Evolutionary conservation across 2,329 filamentous ascomycete species (phyloP), one percentile per base, ranked within the genome.

Genomic region (Coniochaeta sp.): DNA sequence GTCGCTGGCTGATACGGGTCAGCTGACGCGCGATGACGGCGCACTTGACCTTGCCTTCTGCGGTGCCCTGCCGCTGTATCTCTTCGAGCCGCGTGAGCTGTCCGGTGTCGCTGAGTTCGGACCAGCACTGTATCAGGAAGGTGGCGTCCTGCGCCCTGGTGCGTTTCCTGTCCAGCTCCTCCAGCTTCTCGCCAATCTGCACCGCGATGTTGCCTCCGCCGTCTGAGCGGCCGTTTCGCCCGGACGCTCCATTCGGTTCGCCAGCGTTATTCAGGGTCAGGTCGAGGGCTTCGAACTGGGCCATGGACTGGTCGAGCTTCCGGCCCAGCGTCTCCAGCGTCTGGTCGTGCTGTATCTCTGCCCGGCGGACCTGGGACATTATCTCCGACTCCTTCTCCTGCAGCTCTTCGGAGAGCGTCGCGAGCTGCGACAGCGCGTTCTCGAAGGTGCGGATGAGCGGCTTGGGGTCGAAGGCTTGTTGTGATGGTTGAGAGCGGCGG

Each of bases 401-500:
- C 6, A 99, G 81, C 70, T 98, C 92, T 60, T 95, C 91, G 5
- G 87, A 89, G 16, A 93, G 81, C 26, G 80, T 78, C 55, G 84
- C 87, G 55, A 93, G 80, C 62, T 89, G 87, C 42, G 85, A 84
- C 22, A 92, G 75, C 28, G 84, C 84, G 75, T 81, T 85, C 71
- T 99, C 95, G 73, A 99, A 99, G 1, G 91, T 93, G 62, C 95
- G 88, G 69, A 99, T 99, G 67, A 99, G 80, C 34, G 95, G 96
- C 75, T 99, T 99, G 0, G 95, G 92, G 70, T 99, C 95, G 76
- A 99, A 99, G 4, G 81, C 76, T 63, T 82, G 81, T 70, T 79
- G 81, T 62, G 78, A 79, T 64, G 84, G 81, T 8, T 84, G 87
- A 16, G 93, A 97, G 62, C 90, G 89, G 59, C 95, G 90, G 69